Conservation (phyloP, 1,284 basidiomycete species). For the Thelephora terrestris region DNA sequence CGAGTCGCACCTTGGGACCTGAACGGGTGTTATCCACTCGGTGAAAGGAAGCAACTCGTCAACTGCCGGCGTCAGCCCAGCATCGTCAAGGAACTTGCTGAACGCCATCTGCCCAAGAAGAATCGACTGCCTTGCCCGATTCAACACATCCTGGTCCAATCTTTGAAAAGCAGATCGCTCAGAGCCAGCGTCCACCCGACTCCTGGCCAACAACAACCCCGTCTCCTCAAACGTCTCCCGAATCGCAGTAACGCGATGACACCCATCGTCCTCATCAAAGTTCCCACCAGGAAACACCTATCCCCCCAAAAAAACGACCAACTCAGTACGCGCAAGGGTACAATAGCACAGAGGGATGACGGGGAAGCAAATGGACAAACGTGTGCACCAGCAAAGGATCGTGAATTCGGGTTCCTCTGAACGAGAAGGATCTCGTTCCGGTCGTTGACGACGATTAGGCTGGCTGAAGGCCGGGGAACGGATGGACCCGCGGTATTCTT, state of each 20-base stretch:
- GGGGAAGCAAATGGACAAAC: conserved; percentile 26
- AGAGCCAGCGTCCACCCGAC: conserved; percentile 6
- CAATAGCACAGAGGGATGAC: neutral
- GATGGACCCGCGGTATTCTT: neutral
- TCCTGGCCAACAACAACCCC: conserved; percentile 47
- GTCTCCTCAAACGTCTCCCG: conserved; percentile 69
- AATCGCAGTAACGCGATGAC: conserved; percentile 50
- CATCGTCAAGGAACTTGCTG: conserved; percentile 38
- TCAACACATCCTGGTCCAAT: conserved; percentile 31
- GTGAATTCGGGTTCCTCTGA: conserved; percentile 51
- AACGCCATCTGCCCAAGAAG: conserved; percentile 43
- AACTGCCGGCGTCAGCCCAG: conserved; percentile 33
- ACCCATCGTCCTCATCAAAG: conserved; percentile 49
- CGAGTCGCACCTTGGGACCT: conserved; percentile 34
- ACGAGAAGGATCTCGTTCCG: conserved; percentile 60
- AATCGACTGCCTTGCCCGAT: conserved; percentile 44
- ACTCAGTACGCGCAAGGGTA: neutral
- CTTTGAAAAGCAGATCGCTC: neutral
- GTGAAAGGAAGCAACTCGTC: conserved; percentile 51
- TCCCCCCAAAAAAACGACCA: neutral
- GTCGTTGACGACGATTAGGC: conserved; percentile 50
- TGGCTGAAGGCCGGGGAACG: conserved; percentile 48
- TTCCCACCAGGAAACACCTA: conserved; percentile 72
- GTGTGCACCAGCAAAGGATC: conserved; percentile 54
- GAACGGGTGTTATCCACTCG: conserved; percentile 56